Conservation (phyloP, 768 basidiomycete genomes). For the Rhizopogon vesiculosus region DNA sequence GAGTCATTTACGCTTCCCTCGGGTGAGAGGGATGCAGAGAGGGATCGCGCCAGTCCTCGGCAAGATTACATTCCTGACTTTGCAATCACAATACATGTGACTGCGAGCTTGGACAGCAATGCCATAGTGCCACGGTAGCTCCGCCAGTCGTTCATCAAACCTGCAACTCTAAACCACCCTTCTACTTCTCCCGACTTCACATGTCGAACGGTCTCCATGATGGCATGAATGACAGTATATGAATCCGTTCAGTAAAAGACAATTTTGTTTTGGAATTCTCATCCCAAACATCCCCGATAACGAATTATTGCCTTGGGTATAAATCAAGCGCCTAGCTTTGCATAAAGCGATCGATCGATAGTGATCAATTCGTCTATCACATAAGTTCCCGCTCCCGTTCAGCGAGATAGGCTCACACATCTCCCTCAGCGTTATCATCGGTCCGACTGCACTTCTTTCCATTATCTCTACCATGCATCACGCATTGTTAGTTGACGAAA, state of each 20-base stretch:
- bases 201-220: neutral
- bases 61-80: neutral
- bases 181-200: constrained; percentile 1
- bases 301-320: neutral
- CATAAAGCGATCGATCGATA: neutral
- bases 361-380: neutral
- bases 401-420: neutral
- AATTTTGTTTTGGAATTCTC: neutral
- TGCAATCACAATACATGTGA: neutral
- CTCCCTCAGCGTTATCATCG: neutral
- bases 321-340: neutral
- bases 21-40: neutral
- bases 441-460: neutral
- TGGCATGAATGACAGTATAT: neutral
- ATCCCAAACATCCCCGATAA: neutral
- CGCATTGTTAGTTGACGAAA: neutral
- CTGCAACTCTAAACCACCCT: neutral
- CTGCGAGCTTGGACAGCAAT: neutral
- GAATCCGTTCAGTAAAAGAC: neutral
- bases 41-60: neutral
- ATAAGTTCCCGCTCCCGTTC: neutral
- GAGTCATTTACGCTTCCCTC: neutral
- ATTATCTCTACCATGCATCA: neutral
- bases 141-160: neutral
- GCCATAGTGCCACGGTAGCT: neutral